phyloP scores from a whole-genome alignment of 805 yeast species.

The Saturnispora galanensis region DNA sequence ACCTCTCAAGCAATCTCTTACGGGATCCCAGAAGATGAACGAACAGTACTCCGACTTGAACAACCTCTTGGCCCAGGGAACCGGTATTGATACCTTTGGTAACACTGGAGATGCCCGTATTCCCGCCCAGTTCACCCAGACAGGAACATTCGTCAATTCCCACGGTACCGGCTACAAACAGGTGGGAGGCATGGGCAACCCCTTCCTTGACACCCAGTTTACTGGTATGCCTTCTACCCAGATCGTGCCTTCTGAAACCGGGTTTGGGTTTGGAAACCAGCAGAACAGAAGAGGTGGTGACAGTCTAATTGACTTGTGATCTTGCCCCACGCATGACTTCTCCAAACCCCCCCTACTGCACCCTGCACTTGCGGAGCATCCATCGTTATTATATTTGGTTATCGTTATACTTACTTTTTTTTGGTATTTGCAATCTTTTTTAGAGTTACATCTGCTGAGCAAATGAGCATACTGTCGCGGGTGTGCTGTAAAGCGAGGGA shows the following conservation, averaged over 20 bases:
- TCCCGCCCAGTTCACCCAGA: conserved; percentile 86
- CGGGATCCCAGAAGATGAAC: conserved; percentile 47
- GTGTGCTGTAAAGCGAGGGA: no score
- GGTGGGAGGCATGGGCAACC: conserved; percentile 41
- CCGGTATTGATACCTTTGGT: conserved; percentile 91
- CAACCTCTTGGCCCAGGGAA: conserved; percentile 69
- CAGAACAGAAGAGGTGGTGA: conserved; percentile 20
- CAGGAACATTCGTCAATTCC: conserved; percentile 74
- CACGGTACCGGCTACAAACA: conserved; percentile 76
- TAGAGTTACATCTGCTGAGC: no score
- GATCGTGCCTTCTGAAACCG: conserved; percentile 78
- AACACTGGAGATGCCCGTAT: conserved; percentile 75
- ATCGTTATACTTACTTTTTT: no score
- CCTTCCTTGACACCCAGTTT: conserved; percentile 59
- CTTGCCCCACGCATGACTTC: background rate
- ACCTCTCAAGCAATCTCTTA: conserved; percentile 36
- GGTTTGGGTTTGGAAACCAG: conserved; percentile 90
- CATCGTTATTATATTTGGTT: no score
- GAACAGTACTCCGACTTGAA: conserved; percentile 65
- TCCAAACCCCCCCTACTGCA: background rate
- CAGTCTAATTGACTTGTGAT: conserved; percentile 26
- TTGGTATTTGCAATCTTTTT: no score
- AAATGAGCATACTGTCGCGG: no score
- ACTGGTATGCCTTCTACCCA: conserved; percentile 40
- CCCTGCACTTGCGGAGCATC: background rate